These are phyloP conservation scores for Datisca glomerata DNA, from an alignment of 306 rosid species.

Conservation along the genomic window DNA sequence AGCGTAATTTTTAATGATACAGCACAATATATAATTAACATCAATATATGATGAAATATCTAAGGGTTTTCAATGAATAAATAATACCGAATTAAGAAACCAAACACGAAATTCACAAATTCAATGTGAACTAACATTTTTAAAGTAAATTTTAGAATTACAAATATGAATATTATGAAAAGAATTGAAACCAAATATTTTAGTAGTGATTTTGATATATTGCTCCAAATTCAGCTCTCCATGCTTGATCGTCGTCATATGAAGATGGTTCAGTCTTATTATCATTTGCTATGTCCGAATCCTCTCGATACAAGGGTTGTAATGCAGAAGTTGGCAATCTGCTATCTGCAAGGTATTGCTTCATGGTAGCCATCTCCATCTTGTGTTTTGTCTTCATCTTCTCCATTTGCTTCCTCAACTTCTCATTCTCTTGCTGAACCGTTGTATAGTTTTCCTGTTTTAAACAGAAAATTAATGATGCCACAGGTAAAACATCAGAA, in stretches of 20 bases:
- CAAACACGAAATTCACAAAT: too few relatives aligned
- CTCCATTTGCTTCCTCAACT: slow-evolving; percentile 73
- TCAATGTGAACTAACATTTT: too few relatives aligned
- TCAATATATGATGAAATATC: too few relatives aligned
- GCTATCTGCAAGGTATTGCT: slow-evolving; percentile 87
- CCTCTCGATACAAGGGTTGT: slow-evolving; percentile 45
- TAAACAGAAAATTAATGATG: slow-evolving; percentile 2
- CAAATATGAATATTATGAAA: too few relatives aligned
- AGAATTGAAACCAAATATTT: slow-evolving; percentile 1
- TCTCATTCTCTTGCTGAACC: slow-evolving; percentile 60
- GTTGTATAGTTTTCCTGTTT: slow-evolving; percentile 52
- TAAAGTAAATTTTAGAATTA: too few relatives aligned
- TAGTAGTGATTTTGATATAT: slow-evolving; percentile 81
- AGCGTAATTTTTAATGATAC: too few relatives aligned
- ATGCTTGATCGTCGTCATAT: slow-evolving; percentile 78
- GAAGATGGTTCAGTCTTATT: slow-evolving; percentile 22
- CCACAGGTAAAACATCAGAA: not conserved
- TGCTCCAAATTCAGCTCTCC: slow-evolving; percentile 98
- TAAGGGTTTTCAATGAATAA: too few relatives aligned
- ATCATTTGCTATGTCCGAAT: slow-evolving; percentile 25
- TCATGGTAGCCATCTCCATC: slow-evolving; percentile 89
- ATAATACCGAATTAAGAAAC: too few relatives aligned
- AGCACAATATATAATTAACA: too few relatives aligned
- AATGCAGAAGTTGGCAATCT: slow-evolving; percentile 79
- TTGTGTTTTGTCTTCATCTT: slow-evolving; percentile 80